Conservation (phyloP, 2,329 filamentous ascomycete genomes). For the Neonectria ditissima region DNA sequence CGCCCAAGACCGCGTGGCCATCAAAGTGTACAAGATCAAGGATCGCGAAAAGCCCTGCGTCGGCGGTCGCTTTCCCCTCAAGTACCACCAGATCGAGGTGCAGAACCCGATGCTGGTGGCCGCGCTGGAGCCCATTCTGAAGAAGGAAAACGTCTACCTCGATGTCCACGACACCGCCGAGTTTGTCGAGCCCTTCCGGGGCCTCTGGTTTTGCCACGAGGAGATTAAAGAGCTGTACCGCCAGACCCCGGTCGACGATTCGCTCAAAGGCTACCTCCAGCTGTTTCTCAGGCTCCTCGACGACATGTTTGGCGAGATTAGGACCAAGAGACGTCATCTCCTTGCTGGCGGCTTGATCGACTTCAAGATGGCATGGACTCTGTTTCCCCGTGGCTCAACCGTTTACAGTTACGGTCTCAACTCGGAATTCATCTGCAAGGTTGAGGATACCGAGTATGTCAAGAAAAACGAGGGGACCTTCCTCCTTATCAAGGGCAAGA, state of each 20-base stretch:
- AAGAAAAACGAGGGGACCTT: constrained; percentile 12
- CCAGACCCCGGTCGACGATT: constrained; percentile 39
- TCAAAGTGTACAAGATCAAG: constrained; percentile 61
- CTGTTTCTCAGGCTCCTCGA: constrained; percentile 56
- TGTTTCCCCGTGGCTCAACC: constrained; percentile 55
- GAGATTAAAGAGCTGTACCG: constrained; percentile 52
- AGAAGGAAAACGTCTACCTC: constrained; percentile 55
- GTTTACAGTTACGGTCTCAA: constrained; percentile 55
- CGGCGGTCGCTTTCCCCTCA: constrained; percentile 52
- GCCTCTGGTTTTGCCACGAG: constrained; percentile 59
- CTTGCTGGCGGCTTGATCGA: constrained; percentile 53
- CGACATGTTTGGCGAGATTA: constrained; percentile 57
- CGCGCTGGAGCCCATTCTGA: constrained; percentile 57
- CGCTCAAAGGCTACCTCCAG: constrained; percentile 53
- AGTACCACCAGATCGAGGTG: constrained; percentile 55
- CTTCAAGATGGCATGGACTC: constrained; percentile 58
- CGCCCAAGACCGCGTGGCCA: constrained; percentile 55
- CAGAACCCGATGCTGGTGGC: constrained; percentile 57
- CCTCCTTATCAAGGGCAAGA: constrained; percentile 48
- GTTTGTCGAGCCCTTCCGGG: constrained; percentile 56
- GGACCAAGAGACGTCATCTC: constrained; percentile 51
- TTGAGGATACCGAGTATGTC: constrained; percentile 50
- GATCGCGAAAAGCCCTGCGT: constrained; percentile 56
- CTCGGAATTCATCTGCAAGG: constrained; percentile 56
- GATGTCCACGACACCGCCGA: constrained; percentile 51